Conservation (phyloP, 495 filamentous ascomycete genomes). For the Elasticomyces elasticus region DNA sequence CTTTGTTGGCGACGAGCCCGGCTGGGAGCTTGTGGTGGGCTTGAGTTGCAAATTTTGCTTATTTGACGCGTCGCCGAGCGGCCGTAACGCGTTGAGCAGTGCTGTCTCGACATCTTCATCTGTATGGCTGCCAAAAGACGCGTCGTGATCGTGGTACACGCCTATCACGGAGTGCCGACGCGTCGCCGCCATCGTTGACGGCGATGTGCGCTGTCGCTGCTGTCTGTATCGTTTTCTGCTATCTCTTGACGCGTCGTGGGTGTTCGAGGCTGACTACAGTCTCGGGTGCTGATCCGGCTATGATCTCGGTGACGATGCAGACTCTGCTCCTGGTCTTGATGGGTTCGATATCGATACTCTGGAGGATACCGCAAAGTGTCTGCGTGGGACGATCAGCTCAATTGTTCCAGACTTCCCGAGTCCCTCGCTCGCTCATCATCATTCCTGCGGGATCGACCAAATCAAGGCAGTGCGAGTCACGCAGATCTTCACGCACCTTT, state of each 20-base stretch:
- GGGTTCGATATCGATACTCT: background rate
- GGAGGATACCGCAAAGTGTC: too few relatives aligned
- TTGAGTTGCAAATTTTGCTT: slow-evolving; percentile 36
- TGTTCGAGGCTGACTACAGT: background rate
- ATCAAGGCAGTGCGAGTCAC: background rate
- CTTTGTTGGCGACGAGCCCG: slow-evolving; percentile 23
- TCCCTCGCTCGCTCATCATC: background rate
- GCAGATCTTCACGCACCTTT: background rate
- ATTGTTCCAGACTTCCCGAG: too few relatives aligned
- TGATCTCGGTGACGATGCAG: too few relatives aligned
- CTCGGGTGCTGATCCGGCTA: background rate
- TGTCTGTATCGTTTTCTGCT: background rate
- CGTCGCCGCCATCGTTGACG: slow-evolving; percentile 51
- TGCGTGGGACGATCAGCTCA: too few relatives aligned
- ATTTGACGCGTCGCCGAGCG: slow-evolving; percentile 38
- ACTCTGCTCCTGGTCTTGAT: too few relatives aligned
- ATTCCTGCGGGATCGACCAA: too few relatives aligned
- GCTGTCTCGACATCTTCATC: slow-evolving; percentile 41
- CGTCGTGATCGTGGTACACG: slow-evolving; percentile 53
- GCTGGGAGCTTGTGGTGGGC: slow-evolving; percentile 15
- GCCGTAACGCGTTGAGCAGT: slow-evolving; percentile 39
- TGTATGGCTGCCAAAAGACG: slow-evolving; percentile 32
- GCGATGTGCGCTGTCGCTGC: background rate
- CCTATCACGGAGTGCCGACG: slow-evolving; percentile 51
- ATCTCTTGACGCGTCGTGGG: slow-evolving; percentile 5